Evolutionary conservation across 495 filamentous ascomycete species (phyloP), one percentile per base, ranked within the genome.

Genomic region (Terfezia claveryi): DNA sequence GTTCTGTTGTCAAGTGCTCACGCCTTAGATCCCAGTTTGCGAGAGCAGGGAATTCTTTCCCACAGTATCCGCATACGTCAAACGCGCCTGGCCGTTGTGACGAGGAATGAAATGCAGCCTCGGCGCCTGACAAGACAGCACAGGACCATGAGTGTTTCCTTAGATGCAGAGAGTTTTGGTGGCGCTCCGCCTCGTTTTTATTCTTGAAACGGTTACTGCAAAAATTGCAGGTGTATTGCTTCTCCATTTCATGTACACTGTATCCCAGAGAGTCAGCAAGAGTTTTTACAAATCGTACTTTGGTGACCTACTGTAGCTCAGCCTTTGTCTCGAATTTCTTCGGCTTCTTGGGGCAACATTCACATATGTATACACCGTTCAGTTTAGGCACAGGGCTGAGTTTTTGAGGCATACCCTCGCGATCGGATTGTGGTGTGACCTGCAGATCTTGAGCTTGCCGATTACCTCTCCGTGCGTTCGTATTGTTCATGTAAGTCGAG

Each of bases 191-290:
- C 71, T 98, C 91, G 59, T 98, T 98, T 68, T 98, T 98, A 71
- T 98, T 98, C 68, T 98, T 98, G 74, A 98, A 98, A 20, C 88
- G 78, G 67, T 96, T 96, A 46, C 80, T 80, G 67, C 91, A 98
- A 68, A 82, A 96, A 16, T 78, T 73, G 66, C 91, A 98, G 54
- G 79, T 79, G 68, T 96, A 96, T 67, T 98, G 92, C 66, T 96
- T 98, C 65, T 98, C 91, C 59, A 83, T 80, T 61, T 88, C 83
- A 63, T 98, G 91, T n/a, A 73, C 59, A 38, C 81, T 85, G 44
- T 12, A 38, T 54, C 38, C 51, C 41, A 55, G 51, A 49, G 57
- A 54, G 49, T 52, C 50, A 51, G 49, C 49, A 14, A 49, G 23
- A 49, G 9, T 20, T 20, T 2, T 0, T 51, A 32, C 50, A 44